Base-by-base conservation (phyloP, 225 moss, liverwort and hornwort genomes). In the Asterella californica region DNA sequence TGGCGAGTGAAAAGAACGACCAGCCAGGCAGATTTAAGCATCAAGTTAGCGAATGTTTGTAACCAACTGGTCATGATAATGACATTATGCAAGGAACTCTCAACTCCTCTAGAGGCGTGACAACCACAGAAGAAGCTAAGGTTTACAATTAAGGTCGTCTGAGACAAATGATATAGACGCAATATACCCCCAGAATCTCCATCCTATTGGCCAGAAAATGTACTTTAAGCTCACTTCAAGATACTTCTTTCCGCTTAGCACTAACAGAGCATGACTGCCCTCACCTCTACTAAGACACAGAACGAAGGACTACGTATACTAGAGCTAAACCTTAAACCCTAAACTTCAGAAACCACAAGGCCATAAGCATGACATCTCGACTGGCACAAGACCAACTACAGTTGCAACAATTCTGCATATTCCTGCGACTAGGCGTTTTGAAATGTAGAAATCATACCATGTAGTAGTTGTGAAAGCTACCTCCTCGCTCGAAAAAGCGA, bases 381-480 rank as follows among this genome's bases (percentile, higher is more conserved):
- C 18, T 3, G 42, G 42, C 42, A 42, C 7, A 42, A 42, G 42
- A 42, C 42, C 7, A 42, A 2, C 42, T 42, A 42, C n/a, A 10
- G 10, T 71, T 46, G 47, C 18, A 25, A 24, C 10, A 9, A 71
- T 22, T n/a, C 47, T 71, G 22, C 7, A n/a, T n/a, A n/a, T n/a
- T n/a, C n/a, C n/a, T n/a, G 36, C 46, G 25, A 71, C 47, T 1
- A 47, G n/a, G 25, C 47, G n/a, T 71, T 47, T 21, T 46, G n/a
- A 15, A 74, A 25, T 27, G 29, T 10, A 30, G n/a, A 76, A 75
- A 76, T 37, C 19, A 34, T 74, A 91, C 94, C 99, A 99, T 93
- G 55, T 99, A 99, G 80, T 99, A 99, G 84, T 99, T 99, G 0
- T 99, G 95, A 74, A 80, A 99, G 84, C 93, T 95, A 63, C 99